A percentile compares a stretch with the other conserved stretches of the same genome.
Evolutionary conservation across 179 eudicot species (phyloP).

Genomic region (Corrigiola litoralis): DNA sequence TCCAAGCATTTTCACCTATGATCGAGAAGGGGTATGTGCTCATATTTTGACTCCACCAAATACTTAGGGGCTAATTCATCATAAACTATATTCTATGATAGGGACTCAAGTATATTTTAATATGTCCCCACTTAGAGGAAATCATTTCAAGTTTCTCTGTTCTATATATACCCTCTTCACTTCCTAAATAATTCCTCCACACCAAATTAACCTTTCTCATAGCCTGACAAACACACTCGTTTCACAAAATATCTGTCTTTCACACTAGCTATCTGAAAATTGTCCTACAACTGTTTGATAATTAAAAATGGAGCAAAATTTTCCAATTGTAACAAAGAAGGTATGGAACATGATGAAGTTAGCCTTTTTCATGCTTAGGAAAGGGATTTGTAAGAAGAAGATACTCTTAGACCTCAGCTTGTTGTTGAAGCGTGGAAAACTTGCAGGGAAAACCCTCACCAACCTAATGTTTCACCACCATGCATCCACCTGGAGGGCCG

Average conservation of each 20-base stretch:
- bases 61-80: too few species aligned
- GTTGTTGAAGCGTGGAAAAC: slow-evolving; percentile 27
- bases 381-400: slow-evolving; percentile 30
- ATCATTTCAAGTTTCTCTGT: too few species aligned
- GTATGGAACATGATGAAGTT: slow-evolving; percentile 24
- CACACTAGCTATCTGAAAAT: too few species aligned
- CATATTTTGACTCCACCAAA: too few species aligned
- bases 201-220: neutral
- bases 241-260: too few species aligned
- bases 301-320: slow-evolving; percentile 23
- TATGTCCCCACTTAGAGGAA: too few species aligned
- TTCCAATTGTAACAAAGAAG: slow-evolving; percentile 29
- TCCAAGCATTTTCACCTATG: too few species aligned
- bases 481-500: too few species aligned
- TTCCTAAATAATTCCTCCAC: neutral
- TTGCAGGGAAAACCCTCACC: slow-evolving; percentile 19
- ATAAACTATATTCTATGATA: too few species aligned
- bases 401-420: slow-evolving; percentile 23
- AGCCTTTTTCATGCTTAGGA: slow-evolving; percentile 28
- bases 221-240: neutral
- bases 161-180: slow-evolving; percentile 10
- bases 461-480: slow-evolving; percentile 16
- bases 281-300: neutral
- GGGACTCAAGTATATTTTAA: too few species aligned
- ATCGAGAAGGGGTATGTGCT: too few species aligned